Evolutionary conservation across 2,329 filamentous ascomycete species (phyloP).

Genomic region (Pseudogymnoascus sp.): DNA sequence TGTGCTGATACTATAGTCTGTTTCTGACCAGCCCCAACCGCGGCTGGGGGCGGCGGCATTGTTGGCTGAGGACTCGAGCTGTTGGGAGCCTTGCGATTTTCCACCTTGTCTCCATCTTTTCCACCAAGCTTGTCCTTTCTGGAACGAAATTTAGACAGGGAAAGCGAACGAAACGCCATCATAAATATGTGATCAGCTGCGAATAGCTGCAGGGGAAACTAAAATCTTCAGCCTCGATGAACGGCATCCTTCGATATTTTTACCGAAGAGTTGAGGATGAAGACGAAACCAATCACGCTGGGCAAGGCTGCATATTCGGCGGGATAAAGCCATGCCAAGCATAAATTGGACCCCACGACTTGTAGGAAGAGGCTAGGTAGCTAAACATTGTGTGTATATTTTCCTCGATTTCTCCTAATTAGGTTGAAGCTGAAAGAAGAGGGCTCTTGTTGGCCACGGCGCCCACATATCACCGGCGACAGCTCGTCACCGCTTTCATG

Average conservation of each 20-base stretch:
- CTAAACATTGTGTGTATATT: background rate
- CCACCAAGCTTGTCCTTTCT: background rate
- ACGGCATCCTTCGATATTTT: background rate
- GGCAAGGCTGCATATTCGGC: background rate
- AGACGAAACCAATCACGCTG: background rate
- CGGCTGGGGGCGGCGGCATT: background rate
- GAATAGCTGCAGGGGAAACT: background rate
- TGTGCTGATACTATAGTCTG: background rate
- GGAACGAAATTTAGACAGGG: background rate
- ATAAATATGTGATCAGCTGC: background rate
- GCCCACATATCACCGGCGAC: no score
- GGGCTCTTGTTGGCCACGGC: no score
- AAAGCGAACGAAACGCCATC: background rate
- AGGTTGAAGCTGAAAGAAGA: no score
- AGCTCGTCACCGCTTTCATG: no score
- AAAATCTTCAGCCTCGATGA: background rate
- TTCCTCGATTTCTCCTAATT: background rate
- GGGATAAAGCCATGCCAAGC: background rate
- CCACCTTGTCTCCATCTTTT: background rate
- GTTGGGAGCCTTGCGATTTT: background rate
- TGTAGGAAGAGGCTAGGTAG: background rate
- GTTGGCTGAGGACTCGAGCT: background rate
- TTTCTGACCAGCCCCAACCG: background rate
- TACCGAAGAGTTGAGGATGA: background rate
- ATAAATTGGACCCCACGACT: background rate